phyloP scores from a whole-genome alignment of 129 eudicot genomes.

The Pittosporum tobira region DNA sequence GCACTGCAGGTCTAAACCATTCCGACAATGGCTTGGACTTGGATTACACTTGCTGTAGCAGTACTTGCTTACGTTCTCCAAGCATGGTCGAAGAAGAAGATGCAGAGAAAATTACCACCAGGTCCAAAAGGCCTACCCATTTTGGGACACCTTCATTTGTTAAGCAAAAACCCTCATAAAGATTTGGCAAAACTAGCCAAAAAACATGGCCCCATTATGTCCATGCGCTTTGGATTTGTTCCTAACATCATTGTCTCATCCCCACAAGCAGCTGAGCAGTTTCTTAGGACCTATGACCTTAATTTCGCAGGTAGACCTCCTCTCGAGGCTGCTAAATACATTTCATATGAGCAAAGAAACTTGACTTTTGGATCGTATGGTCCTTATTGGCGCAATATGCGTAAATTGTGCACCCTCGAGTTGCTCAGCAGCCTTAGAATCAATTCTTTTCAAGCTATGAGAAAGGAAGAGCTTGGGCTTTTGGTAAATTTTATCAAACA shows the following conservation, averaged over 20 bases:
- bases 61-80: not conserved
- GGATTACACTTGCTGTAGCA: not conserved
- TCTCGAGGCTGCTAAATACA: slow-evolving; percentile 16
- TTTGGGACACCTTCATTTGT: slow-evolving; percentile 31
- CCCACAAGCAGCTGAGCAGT: slow-evolving; percentile 21
- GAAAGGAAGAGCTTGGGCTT: slow-evolving; percentile 15
- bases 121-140: too few relatives aligned
- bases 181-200: slow-evolving; percentile 18
- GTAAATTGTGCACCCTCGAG: slow-evolving; percentile 27
- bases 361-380: slow-evolving; percentile 18
- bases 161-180: slow-evolving; percentile 29
- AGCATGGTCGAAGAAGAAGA: slow-evolving; percentile 6
- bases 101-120: slow-evolving; percentile 14
- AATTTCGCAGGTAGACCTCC: slow-evolving; percentile 23
- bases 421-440: slow-evolving; percentile 22
- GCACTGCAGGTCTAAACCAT: not conserved
- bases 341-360: slow-evolving; percentile 16
- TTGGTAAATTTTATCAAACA: slow-evolving; percentile 11
- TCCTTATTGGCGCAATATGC: slow-evolving; percentile 26
- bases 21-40: not conserved
- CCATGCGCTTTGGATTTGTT: too few relatives aligned
- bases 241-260: too few relatives aligned
- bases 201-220: slow-evolving; percentile 35
- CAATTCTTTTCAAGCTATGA: slow-evolving; percentile 16
- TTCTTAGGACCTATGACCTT: slow-evolving; percentile 23